Evolutionary conservation across 306 rosid genomes (phyloP), one percentile per base, ranked within the genome.

Genomic region (Prunus davidiana): DNA sequence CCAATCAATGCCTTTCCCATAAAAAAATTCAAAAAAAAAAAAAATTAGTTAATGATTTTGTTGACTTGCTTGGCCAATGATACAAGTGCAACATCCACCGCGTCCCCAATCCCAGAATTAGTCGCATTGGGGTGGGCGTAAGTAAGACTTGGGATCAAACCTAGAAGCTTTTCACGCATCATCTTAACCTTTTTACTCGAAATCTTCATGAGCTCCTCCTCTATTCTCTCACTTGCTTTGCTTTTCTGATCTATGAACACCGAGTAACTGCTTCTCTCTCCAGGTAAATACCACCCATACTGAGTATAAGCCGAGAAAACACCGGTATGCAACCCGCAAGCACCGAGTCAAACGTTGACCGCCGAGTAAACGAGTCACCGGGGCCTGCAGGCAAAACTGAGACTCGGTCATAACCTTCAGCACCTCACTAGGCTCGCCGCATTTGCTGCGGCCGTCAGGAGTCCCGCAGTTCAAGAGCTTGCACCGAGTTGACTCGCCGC

Each of bases 311-410:
- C 74, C 28, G 63, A 25, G 43, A 51, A 46, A 70, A 70, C 19
- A 70, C 74, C 4, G 74, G 74, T 27, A 70, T 70, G 28, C 74
- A 70, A 18, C 74, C 74, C 1, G 62, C 47, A 13, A 70, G 74
- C 47, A 70, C 49, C n/a, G 74, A 51, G 63, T 70, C 74, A 19
- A 70, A 70, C 30, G 63, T 70, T 2, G 74, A 70, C 28, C 62
- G 49, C 74, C 74, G 3, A 1, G 74, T 70, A 6, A 19, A 28
- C n/a, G 74, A 16, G 63, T 52, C 75, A 1, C 75, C 75, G 11
- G 75, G 50, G 75, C 50, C 32, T 71, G 75, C n/a, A 52, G n/a
- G 61, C 64, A 71, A 19, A 71, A 71, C 12, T 2, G 9, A 2
- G 75, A 51, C 20, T 34, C 12, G 12, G 19, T 30, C 75, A 71